Conservation (phyloP, 768 basidiomycete species). For the Tylopilus balloui region DNA sequence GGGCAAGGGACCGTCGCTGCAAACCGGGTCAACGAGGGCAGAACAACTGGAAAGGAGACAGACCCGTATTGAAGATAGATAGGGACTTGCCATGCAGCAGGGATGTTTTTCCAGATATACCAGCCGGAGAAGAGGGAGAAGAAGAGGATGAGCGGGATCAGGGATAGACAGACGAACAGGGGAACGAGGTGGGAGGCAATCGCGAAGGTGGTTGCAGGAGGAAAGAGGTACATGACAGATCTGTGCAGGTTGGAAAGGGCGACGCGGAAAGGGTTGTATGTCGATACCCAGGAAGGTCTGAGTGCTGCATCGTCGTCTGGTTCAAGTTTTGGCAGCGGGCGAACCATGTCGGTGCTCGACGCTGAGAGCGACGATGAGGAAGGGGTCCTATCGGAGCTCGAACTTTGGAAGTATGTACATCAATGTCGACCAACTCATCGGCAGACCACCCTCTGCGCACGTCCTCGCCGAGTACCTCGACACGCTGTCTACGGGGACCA, state of each 20-base stretch:
- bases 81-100: constrained; percentile 65
- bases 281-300: not conserved
- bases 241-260: not conserved
- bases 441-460: constrained; percentile 46
- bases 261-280: not conserved
- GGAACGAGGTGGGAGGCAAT: constrained; percentile 65
- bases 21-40: constrained; percentile 3
- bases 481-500: constrained; percentile 27
- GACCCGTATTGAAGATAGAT: constrained; percentile 81
- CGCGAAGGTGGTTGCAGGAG: constrained; percentile 14
- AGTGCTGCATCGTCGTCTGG: constrained; percentile 8
- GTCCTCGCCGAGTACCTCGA: constrained; percentile 41
- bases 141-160: constrained; percentile 58
- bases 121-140: constrained; percentile 66
- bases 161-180: constrained; percentile 51
- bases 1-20: constrained; percentile 60
- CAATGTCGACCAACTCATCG: constrained; percentile 41
- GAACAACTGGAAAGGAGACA: constrained; percentile 18
- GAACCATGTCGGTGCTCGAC: constrained; percentile 18
- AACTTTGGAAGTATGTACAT: constrained; percentile 9
- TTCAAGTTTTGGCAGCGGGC: constrained; percentile 19
- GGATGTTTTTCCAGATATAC: constrained; percentile 68
- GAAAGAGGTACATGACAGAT: constrained; percentile 9
- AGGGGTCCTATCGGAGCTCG: constrained; percentile 20
- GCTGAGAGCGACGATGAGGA: constrained; percentile 1